Evolutionary conservation across 2,329 filamentous ascomycete species (phyloP), one percentile per base, ranked within the genome.

Genomic region (Aureobasidium subglaciale): DNA sequence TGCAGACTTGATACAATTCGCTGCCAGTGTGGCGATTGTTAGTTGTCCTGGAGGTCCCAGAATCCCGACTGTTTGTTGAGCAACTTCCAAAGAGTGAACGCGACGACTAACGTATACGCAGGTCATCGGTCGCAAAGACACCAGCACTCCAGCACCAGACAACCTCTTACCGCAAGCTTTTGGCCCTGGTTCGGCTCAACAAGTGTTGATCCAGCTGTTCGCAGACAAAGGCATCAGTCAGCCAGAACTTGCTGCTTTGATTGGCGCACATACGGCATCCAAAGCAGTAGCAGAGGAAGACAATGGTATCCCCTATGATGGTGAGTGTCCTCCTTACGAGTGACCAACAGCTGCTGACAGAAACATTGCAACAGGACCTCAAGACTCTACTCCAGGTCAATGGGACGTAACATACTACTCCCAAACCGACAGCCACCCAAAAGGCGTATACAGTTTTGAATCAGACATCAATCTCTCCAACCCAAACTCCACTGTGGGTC

Each of bases 221-320:
- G 57, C 62, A 27, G 71, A 71, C 59, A 81, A 81, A 66, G 78
- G 77, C 2, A 76, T 82, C 66, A 67, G 66, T 8, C 65, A 76
- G 1, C 65, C 67, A 25, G 79, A 80, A 52, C 71, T 82, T 3
- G 74, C 77, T 2, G 78, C 80, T 1, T 73, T 83, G 1, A 61
- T 82, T 2, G 80, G 80, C 53, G 78, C 80, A 0, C 80, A 83
- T 64, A 74, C 74, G 3, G 69, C 73, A 7, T 73, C 75, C 7
- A 67, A 70, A 58, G 78, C 82, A 59, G 71, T 68, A 43, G 66
- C 70, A n/a, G 52, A 64, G 27, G 48, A 54, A 29, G 24, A 46
- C 25, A 60, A 63, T 72, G 70, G 59, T 78, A 82, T 60, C 71
- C 69, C 54, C 65, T 70, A 10, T 16, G 15, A 54, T 54, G 37